Evolutionary conservation across 179 eudicot species (phyloP).

Genomic region (Nepenthes alata): DNA sequence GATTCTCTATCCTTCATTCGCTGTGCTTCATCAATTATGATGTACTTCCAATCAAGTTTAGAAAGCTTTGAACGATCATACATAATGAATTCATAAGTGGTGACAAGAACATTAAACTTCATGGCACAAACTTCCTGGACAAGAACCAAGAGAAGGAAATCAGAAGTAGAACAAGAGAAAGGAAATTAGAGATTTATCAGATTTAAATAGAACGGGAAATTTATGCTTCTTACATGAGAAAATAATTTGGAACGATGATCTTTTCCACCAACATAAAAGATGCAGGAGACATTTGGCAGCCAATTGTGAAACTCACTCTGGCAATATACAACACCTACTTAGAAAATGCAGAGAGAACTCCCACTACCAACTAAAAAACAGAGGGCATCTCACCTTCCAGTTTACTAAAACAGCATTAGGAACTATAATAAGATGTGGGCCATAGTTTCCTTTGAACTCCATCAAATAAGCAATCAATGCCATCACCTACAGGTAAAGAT

Average conservation of each 20-base stretch:
- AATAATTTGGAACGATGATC: conserved; percentile 82
- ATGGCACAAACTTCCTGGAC: conserved; percentile 74
- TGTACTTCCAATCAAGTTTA: conserved; percentile 90
- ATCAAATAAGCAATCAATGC: conserved; percentile 93
- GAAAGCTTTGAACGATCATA: conserved; percentile 89
- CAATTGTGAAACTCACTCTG: conserved; percentile 96
- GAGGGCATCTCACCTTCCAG: conserved; percentile 71
- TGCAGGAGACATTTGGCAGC: conserved; percentile 90
- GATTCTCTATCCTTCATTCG: conserved; percentile 99
- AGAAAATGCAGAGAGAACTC: conserved; percentile 1
- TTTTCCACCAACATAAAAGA: conserved; percentile 81
- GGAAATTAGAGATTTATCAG: background rate
- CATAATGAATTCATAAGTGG: conserved; percentile 97
- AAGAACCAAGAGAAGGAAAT: conserved; percentile 7
- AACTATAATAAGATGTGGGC: conserved; percentile 96
- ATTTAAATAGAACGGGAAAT: background rate
- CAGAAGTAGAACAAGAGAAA: background rate
- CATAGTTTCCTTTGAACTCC: conserved; percentile 97
- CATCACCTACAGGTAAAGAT: conserved; percentile 60
- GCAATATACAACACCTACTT: conserved; percentile 4
- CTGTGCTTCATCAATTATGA: conserved; percentile 96
- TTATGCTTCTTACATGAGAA: conserved; percentile 54
- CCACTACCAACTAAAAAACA: background rate
- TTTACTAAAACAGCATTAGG: conserved; percentile 98
- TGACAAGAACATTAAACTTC: conserved; percentile 97